Evolutionary conservation across 2,329 filamentous ascomycete species (phyloP), one percentile per base, ranked within the genome.

Genomic region (Beauveria sp.): DNA sequence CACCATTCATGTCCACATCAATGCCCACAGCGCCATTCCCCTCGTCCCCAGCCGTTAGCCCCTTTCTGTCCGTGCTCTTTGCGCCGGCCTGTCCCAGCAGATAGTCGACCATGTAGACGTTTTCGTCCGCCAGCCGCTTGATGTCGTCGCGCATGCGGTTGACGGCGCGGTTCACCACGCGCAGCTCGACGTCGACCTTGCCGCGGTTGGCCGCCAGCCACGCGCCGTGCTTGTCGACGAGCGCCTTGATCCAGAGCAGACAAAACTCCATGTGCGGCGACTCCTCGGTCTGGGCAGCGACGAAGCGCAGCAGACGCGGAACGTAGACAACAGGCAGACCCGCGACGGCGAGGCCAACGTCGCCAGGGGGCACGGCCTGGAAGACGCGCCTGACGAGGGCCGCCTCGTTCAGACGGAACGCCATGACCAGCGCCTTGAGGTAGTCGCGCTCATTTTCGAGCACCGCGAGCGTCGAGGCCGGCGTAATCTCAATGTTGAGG

Each of bases 221-320:
- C 24, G 88, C 82, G 40, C 95, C 95, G 72, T 98, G 93, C 67
- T 86, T 86, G 68, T 89, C 88, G 62, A 98, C 79, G 40, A 89
- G 76, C 1, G 90, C 86, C 73, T 95, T 90, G 69, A 97, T 89
- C 95, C 95, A 99, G 9, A 93, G 78, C 50, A 99, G 78, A 69
- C 95, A 96, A 75, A 98, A 96, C 75, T 99, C 95, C 5, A 99
- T 83, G 78, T 97, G 93, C 1, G 93, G 93, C 2, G 89, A 93
- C 70, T 93, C 87, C 68, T 98, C 93, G 1, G 91, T 90, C 69
- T 96, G 90, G 10, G 88, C 83, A 2, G 92, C 92, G 7, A 98
- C 89, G 66, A 96, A 96, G 51, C 91, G 88, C 55, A 99, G 80
- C 14, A 98, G 79, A 3, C 91, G 86, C 30, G 89, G 85, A 6